A percentile compares a stretch with the other conserved stretches of the same genome.
Evolutionary conservation across 2,329 filamentous ascomycete genomes (phyloP).

Genomic region (Blastomyces percursus): DNA sequence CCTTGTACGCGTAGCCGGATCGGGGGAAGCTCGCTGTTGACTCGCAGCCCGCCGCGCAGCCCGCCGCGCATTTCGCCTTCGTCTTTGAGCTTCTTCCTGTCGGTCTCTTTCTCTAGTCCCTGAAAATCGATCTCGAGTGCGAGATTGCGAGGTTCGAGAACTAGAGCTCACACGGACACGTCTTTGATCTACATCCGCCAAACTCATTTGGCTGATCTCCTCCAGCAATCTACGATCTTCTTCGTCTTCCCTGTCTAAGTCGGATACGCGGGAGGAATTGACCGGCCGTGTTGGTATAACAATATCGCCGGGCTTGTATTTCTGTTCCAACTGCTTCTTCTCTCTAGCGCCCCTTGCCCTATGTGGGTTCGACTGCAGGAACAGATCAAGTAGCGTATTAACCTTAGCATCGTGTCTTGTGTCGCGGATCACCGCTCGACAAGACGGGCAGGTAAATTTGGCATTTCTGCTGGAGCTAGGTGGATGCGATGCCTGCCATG

Average conservation of each 20-base stretch:
- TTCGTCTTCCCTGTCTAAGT: slow-evolving; percentile 45
- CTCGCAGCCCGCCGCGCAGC: slow-evolving; percentile 8
- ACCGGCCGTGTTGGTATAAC: slow-evolving; percentile 51
- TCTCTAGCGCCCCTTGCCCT: slow-evolving; percentile 60
- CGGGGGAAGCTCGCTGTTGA: slow-evolving; percentile 13
- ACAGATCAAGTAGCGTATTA: slow-evolving; percentile 81
- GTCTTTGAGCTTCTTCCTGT: slow-evolving; percentile 28
- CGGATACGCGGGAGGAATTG: slow-evolving; percentile 23
- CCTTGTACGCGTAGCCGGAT: slow-evolving; percentile 33
- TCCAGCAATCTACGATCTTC: slow-evolving; percentile 60
- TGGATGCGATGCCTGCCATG: slow-evolving; percentile 56
- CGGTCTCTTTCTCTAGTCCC: slow-evolving; percentile 31
- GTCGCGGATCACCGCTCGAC: slow-evolving; percentile 72
- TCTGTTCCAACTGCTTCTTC: slow-evolving; percentile 60
- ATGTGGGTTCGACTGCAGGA: slow-evolving; percentile 65
- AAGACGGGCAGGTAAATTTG: slow-evolving; percentile 82
- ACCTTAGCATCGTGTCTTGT: slow-evolving; percentile 86
- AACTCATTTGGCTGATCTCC: slow-evolving; percentile 60
- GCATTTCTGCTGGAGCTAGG: slow-evolving; percentile 37
- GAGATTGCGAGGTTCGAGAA: slow-evolving; percentile 20
- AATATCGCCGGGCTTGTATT: slow-evolving; percentile 72
- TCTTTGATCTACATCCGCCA: slow-evolving; percentile 38
- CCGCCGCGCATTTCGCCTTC: slow-evolving; percentile 20
- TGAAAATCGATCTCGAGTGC: slow-evolving; percentile 26
- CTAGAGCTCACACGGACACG: slow-evolving; percentile 15